Base-by-base conservation (phyloP, 2,329 filamentous ascomycete species). In the Magnaporthiopsis poae region DNA sequence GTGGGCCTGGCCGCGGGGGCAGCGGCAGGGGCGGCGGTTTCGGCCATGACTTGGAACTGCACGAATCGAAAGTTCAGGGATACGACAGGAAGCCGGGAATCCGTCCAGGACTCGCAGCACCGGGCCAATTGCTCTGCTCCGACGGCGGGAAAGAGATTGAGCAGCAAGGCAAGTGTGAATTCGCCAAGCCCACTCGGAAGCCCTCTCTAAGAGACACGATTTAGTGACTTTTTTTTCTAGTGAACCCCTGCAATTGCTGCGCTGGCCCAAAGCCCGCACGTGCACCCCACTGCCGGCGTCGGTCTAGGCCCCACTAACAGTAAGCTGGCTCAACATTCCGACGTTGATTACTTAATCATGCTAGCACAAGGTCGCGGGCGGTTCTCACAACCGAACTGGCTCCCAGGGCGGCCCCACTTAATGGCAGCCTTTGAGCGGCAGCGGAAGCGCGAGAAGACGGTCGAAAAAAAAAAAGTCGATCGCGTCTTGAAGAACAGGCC, bases 1-100 rank as follows among this genome's bases (percentile, higher is more conserved):
- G 90, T 86, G 66, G 93, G 92, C 80, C 88, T 92, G 71, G 77
- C 78, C 69, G 80, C 77, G 68, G 81, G 76, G 66, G 82, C 76
- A 63, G 81, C 75, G 68, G 79, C 76, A 67, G 80, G 77, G 67
- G 81, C 78, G 73, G 80, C 75, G 36, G 72, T 69, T 66, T 84
- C 80, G 67, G 82, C 80, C 83, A 86, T 86, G 67, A 46, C 33
- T 60, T 33, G 46, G 29, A 64, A 39, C 29, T 33, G 62, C 27
- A 21, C 29, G 62, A 56, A 64, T 56, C 62, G 36, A 27, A 64
- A 64, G 56, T 29, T 56, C 59, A 8, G 59, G n/a, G 59, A 4
- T 9, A 27, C n/a, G 56, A 18, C n/a, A 27, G n/a, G 59, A 60
- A 60, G n/a, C n/a, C 27, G n/a, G 59, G 59, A n/a, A 46, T 46